phyloP scores from a whole-genome alignment of 1,139 yeast species.

The Lodderomyces pseudojiufengensis region DNA sequence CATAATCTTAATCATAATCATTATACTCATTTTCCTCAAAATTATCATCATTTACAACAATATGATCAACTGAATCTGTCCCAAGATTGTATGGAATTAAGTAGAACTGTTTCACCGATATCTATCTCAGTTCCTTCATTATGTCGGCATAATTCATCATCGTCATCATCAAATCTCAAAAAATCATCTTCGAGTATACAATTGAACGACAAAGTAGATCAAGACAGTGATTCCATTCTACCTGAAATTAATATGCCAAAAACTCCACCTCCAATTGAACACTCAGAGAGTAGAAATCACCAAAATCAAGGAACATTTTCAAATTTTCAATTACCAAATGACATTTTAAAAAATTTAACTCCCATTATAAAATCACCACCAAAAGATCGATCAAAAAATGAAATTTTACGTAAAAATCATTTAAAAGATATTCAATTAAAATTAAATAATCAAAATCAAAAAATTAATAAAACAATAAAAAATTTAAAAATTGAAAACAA shows the following conservation, averaged over 20 bases:
- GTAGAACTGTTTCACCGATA: too few relatives aligned
- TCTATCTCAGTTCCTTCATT: too few relatives aligned
- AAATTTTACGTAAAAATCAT: slow-evolving; percentile 6
- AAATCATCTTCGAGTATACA: too few relatives aligned
- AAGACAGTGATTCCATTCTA: not conserved
- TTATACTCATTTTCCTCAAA: too few relatives aligned
- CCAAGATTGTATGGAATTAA: too few relatives aligned
- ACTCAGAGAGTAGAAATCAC: too few relatives aligned
- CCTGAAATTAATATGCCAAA: slow-evolving; percentile 1
- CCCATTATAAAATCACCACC: slow-evolving; percentile 14
- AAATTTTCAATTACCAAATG: slow-evolving; percentile 17
- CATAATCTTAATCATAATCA: not conserved
- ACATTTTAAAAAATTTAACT: slow-evolving; percentile 19
- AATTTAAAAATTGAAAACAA: slow-evolving; percentile 14
- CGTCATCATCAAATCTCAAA: too few relatives aligned
- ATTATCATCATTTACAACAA: not conserved
- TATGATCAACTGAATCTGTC: not conserved
- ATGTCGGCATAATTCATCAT: too few relatives aligned
- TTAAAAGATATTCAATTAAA: slow-evolving; percentile 9
- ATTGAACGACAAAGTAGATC: not conserved
- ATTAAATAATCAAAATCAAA: slow-evolving; percentile 14
- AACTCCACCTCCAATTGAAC: not conserved
- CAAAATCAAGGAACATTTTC: slow-evolving; percentile 3
- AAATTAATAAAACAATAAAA: slow-evolving; percentile 14
- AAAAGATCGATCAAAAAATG: slow-evolving; percentile 6